Evolutionary conservation across 352 stramenopile species (phyloP).

Genomic region (Globisporangium acanthophoron): DNA sequence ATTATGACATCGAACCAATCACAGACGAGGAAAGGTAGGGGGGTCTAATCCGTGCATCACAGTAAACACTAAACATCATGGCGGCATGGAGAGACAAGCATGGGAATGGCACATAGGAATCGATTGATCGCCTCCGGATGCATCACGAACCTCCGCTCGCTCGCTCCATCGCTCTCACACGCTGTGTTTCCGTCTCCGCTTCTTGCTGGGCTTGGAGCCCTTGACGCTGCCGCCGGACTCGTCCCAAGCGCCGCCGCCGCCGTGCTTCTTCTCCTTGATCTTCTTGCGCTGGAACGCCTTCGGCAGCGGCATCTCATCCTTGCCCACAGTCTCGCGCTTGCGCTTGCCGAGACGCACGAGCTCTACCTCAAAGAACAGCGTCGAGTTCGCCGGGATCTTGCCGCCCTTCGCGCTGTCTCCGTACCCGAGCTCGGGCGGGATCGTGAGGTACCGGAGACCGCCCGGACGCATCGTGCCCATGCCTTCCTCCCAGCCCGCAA

Average conservation of each 20-base stretch:
- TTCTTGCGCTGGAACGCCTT: conserved; percentile 70
- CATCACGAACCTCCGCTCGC: too few species aligned
- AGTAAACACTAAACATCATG: too few species aligned
- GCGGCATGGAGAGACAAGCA: too few species aligned
- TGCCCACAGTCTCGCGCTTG: conserved; percentile 47
- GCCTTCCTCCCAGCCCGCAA: conserved; percentile 77
- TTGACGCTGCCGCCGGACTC: conserved; percentile 2
- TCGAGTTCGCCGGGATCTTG: conserved; percentile 76
- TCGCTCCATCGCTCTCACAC: background rate
- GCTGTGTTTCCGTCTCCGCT: conserved; percentile 35
- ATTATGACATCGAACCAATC: too few species aligned
- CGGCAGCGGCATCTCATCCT: conserved; percentile 64
- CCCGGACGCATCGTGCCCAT: conserved; percentile 67
- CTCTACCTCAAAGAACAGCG: conserved; percentile 76
- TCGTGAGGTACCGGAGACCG: conserved; percentile 51
- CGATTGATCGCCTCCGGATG: too few species aligned
- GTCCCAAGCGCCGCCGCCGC: background rate
- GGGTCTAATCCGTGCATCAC: too few species aligned
- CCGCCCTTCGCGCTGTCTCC: conserved; percentile 54
- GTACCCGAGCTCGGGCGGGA: conserved; percentile 63
- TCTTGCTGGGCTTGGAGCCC: conserved; percentile 15
- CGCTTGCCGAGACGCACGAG: conserved; percentile 72
- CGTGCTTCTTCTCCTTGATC: conserved; percentile 35
- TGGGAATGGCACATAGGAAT: too few species aligned
- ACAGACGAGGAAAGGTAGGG: too few species aligned